These are phyloP conservation scores for Yarrowia hollandica DNA, from an alignment of 805 yeast species.

Conservation along the genomic window DNA sequence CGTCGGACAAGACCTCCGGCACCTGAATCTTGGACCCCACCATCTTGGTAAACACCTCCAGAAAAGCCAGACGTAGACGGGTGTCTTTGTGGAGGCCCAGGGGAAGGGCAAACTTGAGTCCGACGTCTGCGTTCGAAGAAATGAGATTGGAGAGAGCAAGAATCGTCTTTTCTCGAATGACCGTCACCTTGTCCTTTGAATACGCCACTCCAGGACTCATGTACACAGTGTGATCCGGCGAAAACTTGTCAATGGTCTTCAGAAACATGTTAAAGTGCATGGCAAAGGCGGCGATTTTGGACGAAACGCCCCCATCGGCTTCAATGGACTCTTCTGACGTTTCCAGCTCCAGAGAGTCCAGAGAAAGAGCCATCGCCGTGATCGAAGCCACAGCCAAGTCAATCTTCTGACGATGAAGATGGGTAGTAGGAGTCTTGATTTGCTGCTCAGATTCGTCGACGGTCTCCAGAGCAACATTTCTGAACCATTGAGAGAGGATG, in stretches of 20 bases:
- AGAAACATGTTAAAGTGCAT: slow-evolving; percentile 51
- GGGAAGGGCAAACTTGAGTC: slow-evolving; percentile 72
- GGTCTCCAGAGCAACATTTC: slow-evolving; percentile 18
- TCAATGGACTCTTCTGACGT: slow-evolving; percentile 30
- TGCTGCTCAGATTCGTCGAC: background rate
- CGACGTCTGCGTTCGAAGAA: slow-evolving; percentile 72
- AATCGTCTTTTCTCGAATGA: slow-evolving; percentile 61
- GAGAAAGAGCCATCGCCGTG: slow-evolving; percentile 15
- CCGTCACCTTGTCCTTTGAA: slow-evolving; percentile 32
- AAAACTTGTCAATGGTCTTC: slow-evolving; percentile 47
- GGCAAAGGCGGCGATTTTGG: slow-evolving; percentile 48
- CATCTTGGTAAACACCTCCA: slow-evolving; percentile 75
- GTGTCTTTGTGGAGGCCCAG: slow-evolving; percentile 71
- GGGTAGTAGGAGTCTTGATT: background rate
- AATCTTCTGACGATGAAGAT: slow-evolving; percentile 38
- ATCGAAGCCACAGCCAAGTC: slow-evolving; percentile 10
- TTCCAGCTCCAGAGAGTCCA: slow-evolving; percentile 21
- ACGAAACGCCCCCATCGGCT: slow-evolving; percentile 38
- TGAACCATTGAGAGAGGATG: slow-evolving; percentile 37
- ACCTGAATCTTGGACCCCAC: slow-evolving; percentile 43
- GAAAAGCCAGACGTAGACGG: slow-evolving; percentile 66
- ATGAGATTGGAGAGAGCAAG: slow-evolving; percentile 66
- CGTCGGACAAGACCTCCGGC: slow-evolving; percentile 33
- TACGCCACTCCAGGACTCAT: slow-evolving; percentile 21
- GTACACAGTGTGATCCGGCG: slow-evolving; percentile 34